Evolutionary conservation across 140 eudicot species (phyloP).

Genomic region (Bidens hawaiensis): DNA sequence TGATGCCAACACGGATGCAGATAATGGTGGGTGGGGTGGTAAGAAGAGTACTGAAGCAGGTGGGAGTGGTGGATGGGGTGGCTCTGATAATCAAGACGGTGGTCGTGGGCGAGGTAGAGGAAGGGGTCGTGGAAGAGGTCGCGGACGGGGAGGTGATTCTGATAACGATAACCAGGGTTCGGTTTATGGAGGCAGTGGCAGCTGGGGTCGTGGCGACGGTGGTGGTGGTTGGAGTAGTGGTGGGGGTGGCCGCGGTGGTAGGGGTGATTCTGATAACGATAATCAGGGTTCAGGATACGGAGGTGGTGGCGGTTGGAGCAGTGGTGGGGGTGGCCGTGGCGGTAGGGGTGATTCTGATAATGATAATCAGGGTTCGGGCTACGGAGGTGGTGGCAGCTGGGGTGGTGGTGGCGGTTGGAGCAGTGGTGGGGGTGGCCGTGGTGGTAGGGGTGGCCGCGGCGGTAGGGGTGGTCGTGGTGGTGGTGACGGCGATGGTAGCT

Average conservation of each 20-base stretch:
- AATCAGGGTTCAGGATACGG: no score
- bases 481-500: not conserved
- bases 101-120: constrained; percentile 5
- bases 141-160: constrained; percentile 3
- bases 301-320: constrained; percentile 13
- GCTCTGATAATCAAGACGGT: constrained; percentile 5
- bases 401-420: no score
- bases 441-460: not conserved
- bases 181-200: constrained; percentile 26
- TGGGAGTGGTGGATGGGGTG: constrained; percentile 20
- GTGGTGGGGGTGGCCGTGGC: constrained; percentile 1
- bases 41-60: constrained; percentile 16
- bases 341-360: no score
- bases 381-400: constrained; percentile 3
- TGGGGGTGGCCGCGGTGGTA: constrained; percentile 14
- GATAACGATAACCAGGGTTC: constrained; percentile 11
- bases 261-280: no score
- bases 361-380: no score
- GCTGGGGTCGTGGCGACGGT: constrained; percentile 14
- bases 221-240: constrained; percentile 30
- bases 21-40: not conserved
- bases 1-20: not conserved
- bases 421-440: not conserved
- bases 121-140: not conserved
- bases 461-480: not conserved